Percentiles rank a stretch among this genome's conserved stretches.
Evolutionary conservation across 345 rosid genomes (phyloP).

Genomic region (Ricinus communis): DNA sequence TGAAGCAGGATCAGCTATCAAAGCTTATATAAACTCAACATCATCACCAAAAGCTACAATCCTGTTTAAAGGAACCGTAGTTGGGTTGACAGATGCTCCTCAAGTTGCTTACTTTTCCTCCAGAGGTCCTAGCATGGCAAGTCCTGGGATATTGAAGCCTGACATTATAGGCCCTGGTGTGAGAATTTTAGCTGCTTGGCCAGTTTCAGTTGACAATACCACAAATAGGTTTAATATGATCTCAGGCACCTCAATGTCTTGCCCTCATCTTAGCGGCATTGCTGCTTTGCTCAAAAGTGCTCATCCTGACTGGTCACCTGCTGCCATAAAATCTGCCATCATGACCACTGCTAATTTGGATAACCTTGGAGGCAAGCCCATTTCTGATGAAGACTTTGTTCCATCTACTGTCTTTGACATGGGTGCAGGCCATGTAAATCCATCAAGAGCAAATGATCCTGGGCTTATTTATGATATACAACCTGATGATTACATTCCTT

Average conservation of each 20-base stretch:
- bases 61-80: conserved; percentile 1
- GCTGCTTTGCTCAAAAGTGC: conserved; percentile 52
- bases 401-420: conserved; percentile 47
- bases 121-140: conserved; percentile 13
- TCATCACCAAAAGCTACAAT: conserved; percentile 8
- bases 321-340: conserved; percentile 58
- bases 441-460: conserved; percentile 43
- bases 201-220: neutral
- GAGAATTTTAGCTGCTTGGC: conserved; percentile 23
- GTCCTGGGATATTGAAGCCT: conserved; percentile 25
- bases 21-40: conserved; percentile 10
- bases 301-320: conserved; percentile 64
- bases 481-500: conserved; percentile 17
- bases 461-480: conserved; percentile 47
- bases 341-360: conserved; percentile 36
- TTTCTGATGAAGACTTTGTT: neutral
- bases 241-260: conserved; percentile 65
- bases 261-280: conserved; percentile 59
- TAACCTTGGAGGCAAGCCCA: conserved; percentile 14
- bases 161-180: conserved; percentile 29
- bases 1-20: conserved; percentile 1
- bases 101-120: conserved; percentile 19
- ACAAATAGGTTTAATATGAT: neutral
- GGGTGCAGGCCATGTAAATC: conserved; percentile 48
- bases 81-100: conserved; percentile 11